Conservation (phyloP, 768 basidiomycete species). For the Auriscalpium microsporum region DNA sequence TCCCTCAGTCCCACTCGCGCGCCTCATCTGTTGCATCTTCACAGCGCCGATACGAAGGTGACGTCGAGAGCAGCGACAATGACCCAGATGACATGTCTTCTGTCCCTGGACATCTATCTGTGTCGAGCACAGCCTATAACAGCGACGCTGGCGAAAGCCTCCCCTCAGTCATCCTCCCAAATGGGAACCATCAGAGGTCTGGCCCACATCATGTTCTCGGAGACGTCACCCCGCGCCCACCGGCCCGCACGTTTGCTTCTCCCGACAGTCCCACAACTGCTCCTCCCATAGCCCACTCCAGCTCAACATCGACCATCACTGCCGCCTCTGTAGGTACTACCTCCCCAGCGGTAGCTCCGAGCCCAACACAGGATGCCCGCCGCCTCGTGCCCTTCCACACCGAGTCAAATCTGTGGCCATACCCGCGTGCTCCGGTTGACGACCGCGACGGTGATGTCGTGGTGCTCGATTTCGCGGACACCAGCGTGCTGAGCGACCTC, state of each 20-base stretch:
- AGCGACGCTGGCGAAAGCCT: not conserved
- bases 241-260: constrained; percentile 14
- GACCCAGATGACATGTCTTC: constrained; percentile 15
- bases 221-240: constrained; percentile 61
- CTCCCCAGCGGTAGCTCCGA: not conserved
- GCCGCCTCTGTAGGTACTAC: not conserved
- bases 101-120: constrained; percentile 8
- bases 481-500: constrained; percentile 61
- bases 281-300: not conserved
- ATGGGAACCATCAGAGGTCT: not conserved
- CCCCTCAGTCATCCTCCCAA: constrained; percentile 12
- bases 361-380: constrained; percentile 7
- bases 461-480: constrained; percentile 71
- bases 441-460: constrained; percentile 53
- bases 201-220: constrained; percentile 15
- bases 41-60: constrained; percentile 27
- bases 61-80: constrained; percentile 27
- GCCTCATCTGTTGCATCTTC: constrained; percentile 24
- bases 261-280: constrained; percentile 8
- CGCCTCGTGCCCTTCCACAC: constrained; percentile 51
- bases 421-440: constrained; percentile 40
- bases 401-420: constrained; percentile 67
- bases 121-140: constrained; percentile 12
- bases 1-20: constrained; percentile 31
- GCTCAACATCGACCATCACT: not conserved